A percentile compares a stretch with the other conserved stretches of the same genome.
Evolutionary conservation across 2,329 filamentous ascomycete species (phyloP).

Genomic region (Ceratocystis alfenasii): DNA sequence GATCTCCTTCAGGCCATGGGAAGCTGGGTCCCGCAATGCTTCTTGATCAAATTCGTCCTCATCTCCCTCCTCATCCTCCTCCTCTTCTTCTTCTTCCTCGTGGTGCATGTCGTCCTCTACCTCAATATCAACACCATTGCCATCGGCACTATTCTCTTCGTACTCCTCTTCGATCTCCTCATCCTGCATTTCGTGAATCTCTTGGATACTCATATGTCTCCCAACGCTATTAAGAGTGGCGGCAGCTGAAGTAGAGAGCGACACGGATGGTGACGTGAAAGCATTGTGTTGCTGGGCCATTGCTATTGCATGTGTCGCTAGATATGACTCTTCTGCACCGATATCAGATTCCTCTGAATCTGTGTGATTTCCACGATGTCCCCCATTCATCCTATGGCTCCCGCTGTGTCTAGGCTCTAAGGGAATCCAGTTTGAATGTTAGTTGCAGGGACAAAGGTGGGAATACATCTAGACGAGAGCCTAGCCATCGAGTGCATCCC

Average conservation of each 20-base stretch:
- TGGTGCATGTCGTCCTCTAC: conserved; percentile 23
- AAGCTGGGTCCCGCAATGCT: conserved; percentile 40
- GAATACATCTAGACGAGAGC: not conserved
- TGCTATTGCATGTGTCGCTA: conserved; percentile 14
- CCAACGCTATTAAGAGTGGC: conserved; percentile 9
- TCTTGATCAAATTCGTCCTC: conserved; percentile 29
- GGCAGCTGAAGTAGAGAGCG: conserved; percentile 3
- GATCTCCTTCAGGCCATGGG: conserved; percentile 62
- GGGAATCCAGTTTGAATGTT: not conserved
- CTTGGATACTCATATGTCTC: conserved; percentile 12
- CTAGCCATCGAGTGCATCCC: not conserved
- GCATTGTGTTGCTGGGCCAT: conserved; percentile 12
- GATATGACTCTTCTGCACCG: conserved; percentile 16
- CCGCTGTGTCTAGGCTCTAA: conserved; percentile 1
- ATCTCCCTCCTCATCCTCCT: conserved; percentile 26
- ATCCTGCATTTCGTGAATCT: conserved; percentile 22
- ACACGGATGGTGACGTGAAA: conserved; percentile 14
- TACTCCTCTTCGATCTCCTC: conserved; percentile 25
- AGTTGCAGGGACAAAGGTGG: not conserved
- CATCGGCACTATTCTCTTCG: conserved; percentile 24
- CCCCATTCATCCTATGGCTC: not conserved
- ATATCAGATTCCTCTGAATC: conserved; percentile 14
- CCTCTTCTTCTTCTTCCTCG: conserved; percentile 27
- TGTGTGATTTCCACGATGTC: not conserved
- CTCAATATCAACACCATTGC: conserved; percentile 24